phyloP scores from a whole-genome alignment of 768 basidiomycete species.

The Lactarius pseudohatsudake region DNA sequence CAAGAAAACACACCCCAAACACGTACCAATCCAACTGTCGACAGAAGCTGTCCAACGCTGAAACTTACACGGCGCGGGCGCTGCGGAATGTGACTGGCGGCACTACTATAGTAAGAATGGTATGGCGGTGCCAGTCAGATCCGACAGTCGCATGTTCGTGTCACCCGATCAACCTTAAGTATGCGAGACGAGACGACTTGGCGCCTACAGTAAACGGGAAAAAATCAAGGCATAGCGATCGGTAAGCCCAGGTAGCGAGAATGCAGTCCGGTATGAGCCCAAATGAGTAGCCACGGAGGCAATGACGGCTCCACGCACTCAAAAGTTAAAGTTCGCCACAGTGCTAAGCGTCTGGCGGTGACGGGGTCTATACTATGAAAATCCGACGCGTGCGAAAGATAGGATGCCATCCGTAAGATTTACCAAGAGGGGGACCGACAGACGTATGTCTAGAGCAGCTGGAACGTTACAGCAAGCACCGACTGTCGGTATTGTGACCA shows the following conservation, averaged over 20 bases:
- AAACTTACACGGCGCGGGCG: conserved; percentile 4
- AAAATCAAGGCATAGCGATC: background rate
- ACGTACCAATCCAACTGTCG: background rate
- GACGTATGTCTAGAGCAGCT: background rate
- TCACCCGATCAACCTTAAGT: background rate
- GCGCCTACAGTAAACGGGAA: background rate
- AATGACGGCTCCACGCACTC: background rate
- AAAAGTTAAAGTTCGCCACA: background rate
- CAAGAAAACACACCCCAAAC: background rate
- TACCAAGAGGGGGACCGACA: background rate
- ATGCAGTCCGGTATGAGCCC: background rate
- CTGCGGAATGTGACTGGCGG: background rate
- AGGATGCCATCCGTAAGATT: background rate
- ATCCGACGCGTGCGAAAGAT: background rate
- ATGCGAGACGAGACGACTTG: background rate
- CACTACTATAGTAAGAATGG: background rate
- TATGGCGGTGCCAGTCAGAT: background rate
- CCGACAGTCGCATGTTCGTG: background rate
- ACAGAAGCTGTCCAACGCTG: background rate
- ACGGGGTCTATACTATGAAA: background rate
- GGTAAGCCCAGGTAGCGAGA: background rate
- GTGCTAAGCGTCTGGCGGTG: background rate
- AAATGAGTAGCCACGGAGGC: background rate
- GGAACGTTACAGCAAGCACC: background rate
- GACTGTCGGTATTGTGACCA: background rate